phyloP scores from a whole-genome alignment of 2,329 filamentous ascomycete genomes.

The Lachnellula hyalina region DNA sequence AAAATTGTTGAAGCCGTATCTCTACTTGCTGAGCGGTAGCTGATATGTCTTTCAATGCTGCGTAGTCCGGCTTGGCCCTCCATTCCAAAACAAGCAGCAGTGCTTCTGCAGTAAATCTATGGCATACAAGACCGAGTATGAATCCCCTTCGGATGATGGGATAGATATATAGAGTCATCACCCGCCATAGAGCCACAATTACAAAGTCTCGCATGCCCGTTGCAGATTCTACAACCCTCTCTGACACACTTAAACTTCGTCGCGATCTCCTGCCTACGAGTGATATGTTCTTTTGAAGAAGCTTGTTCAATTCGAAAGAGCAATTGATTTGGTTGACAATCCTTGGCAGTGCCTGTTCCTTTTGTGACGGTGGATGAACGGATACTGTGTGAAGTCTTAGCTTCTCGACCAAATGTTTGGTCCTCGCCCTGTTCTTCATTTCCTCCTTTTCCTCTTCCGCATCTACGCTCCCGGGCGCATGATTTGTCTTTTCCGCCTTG shows the following conservation, averaged over 20 bases:
- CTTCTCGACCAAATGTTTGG: slow-evolving; percentile 71
- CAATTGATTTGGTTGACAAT: slow-evolving; percentile 96
- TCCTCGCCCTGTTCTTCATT: slow-evolving; percentile 51
- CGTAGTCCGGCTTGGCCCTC: slow-evolving; percentile 68
- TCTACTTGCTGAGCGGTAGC: slow-evolving; percentile 97
- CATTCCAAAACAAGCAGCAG: slow-evolving; percentile 79
- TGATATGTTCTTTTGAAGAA: slow-evolving; percentile 86
- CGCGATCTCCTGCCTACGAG: slow-evolving; percentile 76
- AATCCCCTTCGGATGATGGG: slow-evolving; percentile 70
- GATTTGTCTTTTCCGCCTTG: slow-evolving; percentile 44
- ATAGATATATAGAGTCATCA: slow-evolving; percentile 70
- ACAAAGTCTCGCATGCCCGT: slow-evolving; percentile 77
- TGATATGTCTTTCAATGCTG: slow-evolving; percentile 90
- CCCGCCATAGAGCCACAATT: slow-evolving; percentile 61
- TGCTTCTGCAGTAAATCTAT: slow-evolving; percentile 75
- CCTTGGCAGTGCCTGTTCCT: slow-evolving; percentile 73
- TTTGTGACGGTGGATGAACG: slow-evolving; percentile 68
- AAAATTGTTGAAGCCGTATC: slow-evolving; percentile 94
- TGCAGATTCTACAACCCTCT: slow-evolving; percentile 89
- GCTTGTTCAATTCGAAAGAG: slow-evolving; percentile 78
- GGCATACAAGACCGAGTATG: slow-evolving; percentile 70
- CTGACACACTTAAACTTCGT: slow-evolving; percentile 84
- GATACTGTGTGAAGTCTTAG: slow-evolving; percentile 82
- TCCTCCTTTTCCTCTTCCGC: slow-evolving; percentile 67
- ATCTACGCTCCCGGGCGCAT: slow-evolving; percentile 54